Conservation (phyloP, 148 eudicot species). For the Cornus florida region DNA sequence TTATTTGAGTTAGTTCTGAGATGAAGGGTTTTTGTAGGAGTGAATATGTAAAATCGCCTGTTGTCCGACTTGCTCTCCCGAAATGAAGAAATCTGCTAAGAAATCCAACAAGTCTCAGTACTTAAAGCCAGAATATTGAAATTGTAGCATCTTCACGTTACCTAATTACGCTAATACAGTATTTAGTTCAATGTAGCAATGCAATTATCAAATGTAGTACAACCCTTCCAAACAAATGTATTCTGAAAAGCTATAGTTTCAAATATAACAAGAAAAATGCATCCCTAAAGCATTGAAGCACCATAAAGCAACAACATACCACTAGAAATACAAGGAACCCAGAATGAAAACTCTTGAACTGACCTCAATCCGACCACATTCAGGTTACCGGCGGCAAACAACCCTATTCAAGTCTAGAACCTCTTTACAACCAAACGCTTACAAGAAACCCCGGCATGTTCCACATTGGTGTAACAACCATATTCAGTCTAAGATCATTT, state of each 20-base stretch:
- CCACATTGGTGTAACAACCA: background rate
- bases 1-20: conserved; percentile 59
- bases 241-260: too few species aligned
- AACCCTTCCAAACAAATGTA: too few species aligned
- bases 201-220: background rate
- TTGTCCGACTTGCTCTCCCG: conserved; percentile 90
- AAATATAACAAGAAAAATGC: too few species aligned
- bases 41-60: conserved; percentile 79
- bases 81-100: conserved; percentile 76
- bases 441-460: background rate
- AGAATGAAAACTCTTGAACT: background rate
- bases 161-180: background rate
- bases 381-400: background rate
- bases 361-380: background rate
- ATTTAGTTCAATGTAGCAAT: background rate
- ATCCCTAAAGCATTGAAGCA: background rate
- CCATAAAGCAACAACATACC: background rate
- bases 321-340: background rate
- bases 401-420: background rate
- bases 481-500: background rate
- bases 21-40: conserved; percentile 94
- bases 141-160: background rate
- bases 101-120: conserved; percentile 3
- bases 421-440: background rate
- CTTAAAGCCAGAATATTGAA: conserved; percentile 1